These are phyloP conservation scores for Chaetomidium leptoderma DNA, from an alignment of 495 filamentous ascomycete species.

Conservation along the genomic window DNA sequence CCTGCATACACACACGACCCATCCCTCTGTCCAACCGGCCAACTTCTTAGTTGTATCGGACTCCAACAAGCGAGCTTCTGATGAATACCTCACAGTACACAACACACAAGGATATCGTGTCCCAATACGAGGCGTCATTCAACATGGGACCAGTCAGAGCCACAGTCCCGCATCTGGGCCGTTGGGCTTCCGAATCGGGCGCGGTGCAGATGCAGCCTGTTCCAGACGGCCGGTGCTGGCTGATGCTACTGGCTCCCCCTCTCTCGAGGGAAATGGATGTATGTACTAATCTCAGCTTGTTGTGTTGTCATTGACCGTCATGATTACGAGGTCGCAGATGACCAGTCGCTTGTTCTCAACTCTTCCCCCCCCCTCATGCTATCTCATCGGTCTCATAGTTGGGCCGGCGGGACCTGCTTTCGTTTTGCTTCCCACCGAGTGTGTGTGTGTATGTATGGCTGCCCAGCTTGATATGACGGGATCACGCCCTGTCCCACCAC, in stretches of 20 bases:
- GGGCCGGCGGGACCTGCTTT: neutral
- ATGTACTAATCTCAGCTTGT: neutral
- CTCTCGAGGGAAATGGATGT: neutral
- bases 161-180: conserved; percentile 9
- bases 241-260: conserved; percentile 1
- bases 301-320: neutral
- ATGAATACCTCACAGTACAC: neutral
- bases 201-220: conserved; percentile 18
- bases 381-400: neutral
- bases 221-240: neutral
- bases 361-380: neutral
- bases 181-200: conserved; percentile 24
- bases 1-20: too few species aligned
- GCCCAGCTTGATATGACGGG: neutral
- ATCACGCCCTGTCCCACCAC: conserved; percentile 8
- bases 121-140: neutral
- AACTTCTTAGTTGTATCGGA: too few species aligned
- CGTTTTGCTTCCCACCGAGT: neutral
- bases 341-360: neutral
- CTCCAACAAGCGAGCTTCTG: too few species aligned
- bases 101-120: neutral
- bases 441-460: conserved; percentile 9
- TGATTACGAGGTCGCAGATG: neutral
- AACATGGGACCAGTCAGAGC: neutral
- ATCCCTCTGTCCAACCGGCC: too few species aligned